phyloP scores from a whole-genome alignment of 2,329 filamentous ascomycete genomes.

The Beauveria caledonica region DNA sequence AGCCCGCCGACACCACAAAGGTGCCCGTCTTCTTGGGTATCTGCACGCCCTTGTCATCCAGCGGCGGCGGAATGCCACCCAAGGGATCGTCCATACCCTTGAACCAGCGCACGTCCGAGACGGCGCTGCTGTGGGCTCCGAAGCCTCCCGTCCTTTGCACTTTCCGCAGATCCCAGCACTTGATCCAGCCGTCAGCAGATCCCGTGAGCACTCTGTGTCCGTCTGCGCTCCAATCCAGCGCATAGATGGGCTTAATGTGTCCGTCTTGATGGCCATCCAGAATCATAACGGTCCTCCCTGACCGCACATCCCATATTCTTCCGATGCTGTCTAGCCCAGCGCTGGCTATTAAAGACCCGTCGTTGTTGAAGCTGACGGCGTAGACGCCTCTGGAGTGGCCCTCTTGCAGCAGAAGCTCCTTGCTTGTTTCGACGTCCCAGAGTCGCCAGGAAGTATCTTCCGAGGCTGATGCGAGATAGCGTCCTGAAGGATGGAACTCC shows the following conservation, averaged over 20 bases:
- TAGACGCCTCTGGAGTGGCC: constrained; percentile 94
- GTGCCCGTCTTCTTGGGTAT: constrained; percentile 80
- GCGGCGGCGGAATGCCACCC: constrained; percentile 49
- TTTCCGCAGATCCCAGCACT: constrained; percentile 94
- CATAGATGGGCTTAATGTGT: constrained; percentile 85
- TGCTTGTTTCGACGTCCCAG: constrained; percentile 84
- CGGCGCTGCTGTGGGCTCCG: constrained; percentile 83
- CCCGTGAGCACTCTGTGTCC: constrained; percentile 89
- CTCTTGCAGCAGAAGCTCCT: constrained; percentile 81
- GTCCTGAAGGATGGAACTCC: constrained; percentile 88
- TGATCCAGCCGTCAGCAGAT: constrained; percentile 89
- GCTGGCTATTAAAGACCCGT: constrained; percentile 83
- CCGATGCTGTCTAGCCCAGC: constrained; percentile 94
- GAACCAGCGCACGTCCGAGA: constrained; percentile 90
- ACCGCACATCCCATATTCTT: constrained; percentile 88
- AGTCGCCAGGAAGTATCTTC: constrained; percentile 95
- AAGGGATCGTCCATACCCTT: constrained; percentile 74
- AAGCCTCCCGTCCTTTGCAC: constrained; percentile 77
- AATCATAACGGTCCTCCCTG: constrained; percentile 91
- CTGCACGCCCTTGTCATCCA: constrained; percentile 57
- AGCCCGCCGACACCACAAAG: constrained; percentile 84
- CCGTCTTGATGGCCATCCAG: constrained; percentile 77
- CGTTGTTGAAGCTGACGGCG: constrained; percentile 78
- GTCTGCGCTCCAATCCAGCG: constrained; percentile 84
- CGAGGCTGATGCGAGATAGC: constrained; percentile 84